phyloP scores from a whole-genome alignment of 495 filamentous ascomycete species.

The Trichoderma orchidacearum region DNA sequence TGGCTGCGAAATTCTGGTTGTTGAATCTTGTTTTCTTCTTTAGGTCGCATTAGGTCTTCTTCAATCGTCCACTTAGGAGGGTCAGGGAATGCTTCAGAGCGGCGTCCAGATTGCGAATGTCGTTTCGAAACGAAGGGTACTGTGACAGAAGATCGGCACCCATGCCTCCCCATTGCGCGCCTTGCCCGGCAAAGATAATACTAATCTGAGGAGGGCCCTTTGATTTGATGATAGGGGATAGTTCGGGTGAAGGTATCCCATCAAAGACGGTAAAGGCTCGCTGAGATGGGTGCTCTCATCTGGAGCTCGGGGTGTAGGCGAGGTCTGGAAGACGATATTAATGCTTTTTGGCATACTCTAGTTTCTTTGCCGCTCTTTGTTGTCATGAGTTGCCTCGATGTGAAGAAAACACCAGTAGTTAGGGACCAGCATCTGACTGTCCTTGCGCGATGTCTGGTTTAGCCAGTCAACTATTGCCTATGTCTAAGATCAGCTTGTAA shows the following conservation, averaged over 20 bases:
- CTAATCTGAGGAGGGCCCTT: neutral
- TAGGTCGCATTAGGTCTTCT: neutral
- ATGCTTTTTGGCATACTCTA: neutral
- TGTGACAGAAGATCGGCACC: neutral
- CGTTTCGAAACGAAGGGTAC: neutral
- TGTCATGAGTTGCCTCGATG: neutral
- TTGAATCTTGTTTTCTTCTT: slow-evolving; percentile 1
- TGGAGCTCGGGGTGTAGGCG: neutral
- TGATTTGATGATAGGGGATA: neutral
- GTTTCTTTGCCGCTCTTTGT: neutral
- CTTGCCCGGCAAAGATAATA: slow-evolving; percentile 9
- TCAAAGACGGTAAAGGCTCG: slow-evolving; percentile 1
- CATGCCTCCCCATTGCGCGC: slow-evolving; percentile 10
- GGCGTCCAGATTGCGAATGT: neutral
- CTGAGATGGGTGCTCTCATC: neutral
- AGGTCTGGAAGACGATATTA: neutral
- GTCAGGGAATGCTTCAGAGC: neutral
- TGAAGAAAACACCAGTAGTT: neutral
- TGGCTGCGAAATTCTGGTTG: slow-evolving; percentile 21
- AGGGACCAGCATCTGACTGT: neutral
- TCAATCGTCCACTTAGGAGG: neutral
- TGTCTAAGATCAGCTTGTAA: neutral
- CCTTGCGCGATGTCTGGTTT: neutral
- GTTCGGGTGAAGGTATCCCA: neutral
- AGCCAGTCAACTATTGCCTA: neutral